These are phyloP conservation scores for Hypomontagnella submonticulosa DNA, from an alignment of 495 filamentous ascomycete genomes.

Conservation along the genomic window DNA sequence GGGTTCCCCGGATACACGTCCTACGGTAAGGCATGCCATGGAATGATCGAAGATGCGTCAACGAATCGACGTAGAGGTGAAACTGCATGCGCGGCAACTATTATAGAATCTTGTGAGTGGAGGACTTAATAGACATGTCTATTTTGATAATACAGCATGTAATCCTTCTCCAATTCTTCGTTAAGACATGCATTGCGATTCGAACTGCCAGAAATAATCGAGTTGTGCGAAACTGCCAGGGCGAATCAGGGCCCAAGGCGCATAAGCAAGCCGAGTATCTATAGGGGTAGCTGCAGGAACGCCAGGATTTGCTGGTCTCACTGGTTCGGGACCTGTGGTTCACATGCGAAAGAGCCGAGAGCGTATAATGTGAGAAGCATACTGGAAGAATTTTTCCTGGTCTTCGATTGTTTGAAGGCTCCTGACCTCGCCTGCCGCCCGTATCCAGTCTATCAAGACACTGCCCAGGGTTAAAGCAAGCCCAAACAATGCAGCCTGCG, in stretches of 20 bases:
- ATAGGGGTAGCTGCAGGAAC: conserved; percentile 27
- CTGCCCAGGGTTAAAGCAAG: conserved; percentile 8
- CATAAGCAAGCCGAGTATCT: conserved; percentile 8
- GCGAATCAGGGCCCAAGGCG: conserved; percentile 19
- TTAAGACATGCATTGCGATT: conserved; percentile 26
- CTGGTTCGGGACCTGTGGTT: not conserved
- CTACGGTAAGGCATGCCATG: not conserved
- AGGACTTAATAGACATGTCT: conserved; percentile 11
- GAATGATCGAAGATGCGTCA: conserved; percentile 4
- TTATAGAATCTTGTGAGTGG: conserved; percentile 10
- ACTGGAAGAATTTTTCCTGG: conserved; percentile 5
- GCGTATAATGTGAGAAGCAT: conserved; percentile 3
- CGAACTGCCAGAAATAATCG: conserved; percentile 27
- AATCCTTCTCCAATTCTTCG: conserved; percentile 4
- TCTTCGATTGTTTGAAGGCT: conserved; percentile 10
- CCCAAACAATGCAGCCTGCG: conserved; percentile 16
- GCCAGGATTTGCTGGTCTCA: conserved; percentile 2
- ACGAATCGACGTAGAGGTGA: conserved; percentile 8
- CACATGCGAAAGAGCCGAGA: conserved; percentile 13
- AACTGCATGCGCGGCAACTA: conserved; percentile 10
- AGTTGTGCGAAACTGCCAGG: conserved; percentile 12
- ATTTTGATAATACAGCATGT: conserved; percentile 3
- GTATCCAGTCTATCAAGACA: conserved; percentile 8
- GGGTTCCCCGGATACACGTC: not conserved
- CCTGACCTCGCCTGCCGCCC: conserved; percentile 9